phyloP scores from a whole-genome alignment of 345 rosid species.

The Melaleuca alternifolia region DNA sequence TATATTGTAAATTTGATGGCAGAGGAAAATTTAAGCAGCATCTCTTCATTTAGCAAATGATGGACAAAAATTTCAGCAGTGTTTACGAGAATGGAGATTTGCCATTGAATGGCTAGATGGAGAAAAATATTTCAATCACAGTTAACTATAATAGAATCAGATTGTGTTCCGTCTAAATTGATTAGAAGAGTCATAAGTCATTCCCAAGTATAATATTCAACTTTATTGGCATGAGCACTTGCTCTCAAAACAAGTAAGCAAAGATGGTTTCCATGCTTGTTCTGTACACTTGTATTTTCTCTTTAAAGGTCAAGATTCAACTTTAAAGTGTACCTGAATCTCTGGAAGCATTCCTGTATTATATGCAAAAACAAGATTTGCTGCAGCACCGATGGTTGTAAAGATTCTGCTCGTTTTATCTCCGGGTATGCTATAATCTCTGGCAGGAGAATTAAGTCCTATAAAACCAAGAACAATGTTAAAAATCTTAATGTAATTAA shows the following conservation, averaged over 20 bases:
- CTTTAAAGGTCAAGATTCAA: neutral
- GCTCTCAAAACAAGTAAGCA: neutral
- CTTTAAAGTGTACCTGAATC: slow-evolving; percentile 36
- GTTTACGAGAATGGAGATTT: neutral
- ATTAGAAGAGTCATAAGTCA: neutral
- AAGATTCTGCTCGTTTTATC: slow-evolving; percentile 36
- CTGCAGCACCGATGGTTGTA: slow-evolving; percentile 68
- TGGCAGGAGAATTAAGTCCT: slow-evolving; percentile 57
- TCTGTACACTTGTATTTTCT: neutral
- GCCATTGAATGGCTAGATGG: neutral
- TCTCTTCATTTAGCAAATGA: neutral
- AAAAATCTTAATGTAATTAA: neutral
- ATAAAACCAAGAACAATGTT: neutral
- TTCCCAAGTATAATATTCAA: neutral
- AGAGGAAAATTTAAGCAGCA: neutral
- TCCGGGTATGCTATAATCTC: slow-evolving; percentile 69
- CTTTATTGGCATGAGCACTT: neutral
- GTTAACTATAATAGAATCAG: neutral
- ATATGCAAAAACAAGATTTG: slow-evolving; percentile 79
- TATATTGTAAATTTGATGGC: neutral
- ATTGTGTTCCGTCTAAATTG: neutral
- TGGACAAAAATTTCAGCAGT: neutral
- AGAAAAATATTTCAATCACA: neutral
- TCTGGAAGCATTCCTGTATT: slow-evolving; percentile 99
- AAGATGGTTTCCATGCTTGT: neutral